These are phyloP conservation scores for Chenopodium album DNA, from an alignment of 148 eudicot species.

Conservation along the genomic window DNA sequence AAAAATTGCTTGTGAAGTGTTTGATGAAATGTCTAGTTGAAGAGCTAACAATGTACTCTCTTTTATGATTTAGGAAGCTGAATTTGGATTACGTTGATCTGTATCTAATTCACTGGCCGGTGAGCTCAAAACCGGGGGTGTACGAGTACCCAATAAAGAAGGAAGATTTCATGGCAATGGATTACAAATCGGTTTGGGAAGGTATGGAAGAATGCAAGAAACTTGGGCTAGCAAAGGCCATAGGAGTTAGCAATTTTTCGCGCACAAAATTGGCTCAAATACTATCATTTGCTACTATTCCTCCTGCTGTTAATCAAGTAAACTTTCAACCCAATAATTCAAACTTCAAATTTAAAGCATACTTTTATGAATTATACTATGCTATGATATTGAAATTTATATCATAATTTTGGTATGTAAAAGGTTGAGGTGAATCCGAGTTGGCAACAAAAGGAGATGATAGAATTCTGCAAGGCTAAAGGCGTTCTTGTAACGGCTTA, in stretches of 20 bases:
- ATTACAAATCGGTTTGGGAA: constrained; percentile 36
- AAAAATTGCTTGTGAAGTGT: neutral
- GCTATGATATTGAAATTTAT: neutral
- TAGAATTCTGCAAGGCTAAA: constrained; percentile 29
- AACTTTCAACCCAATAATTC: neutral
- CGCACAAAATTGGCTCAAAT: constrained; percentile 35
- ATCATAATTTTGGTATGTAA: neutral
- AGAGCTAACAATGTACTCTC: neutral
- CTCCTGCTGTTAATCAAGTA: constrained; percentile 43
- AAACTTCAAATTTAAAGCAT: neutral
- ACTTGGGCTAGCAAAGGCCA: constrained; percentile 40
- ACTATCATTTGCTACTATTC: constrained; percentile 23
- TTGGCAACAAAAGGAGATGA: constrained; percentile 38
- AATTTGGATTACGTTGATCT: constrained; percentile 43
- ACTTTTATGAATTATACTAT: neutral
- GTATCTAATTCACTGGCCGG: constrained; percentile 45
- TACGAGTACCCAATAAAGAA: constrained; percentile 31
- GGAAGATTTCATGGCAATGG: constrained; percentile 37
- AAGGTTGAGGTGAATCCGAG: constrained; percentile 37
- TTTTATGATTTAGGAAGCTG: constrained; percentile 23
- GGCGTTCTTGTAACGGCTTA: constrained; percentile 28
- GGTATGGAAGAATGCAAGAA: constrained; percentile 48
- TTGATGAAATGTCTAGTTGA: neutral
- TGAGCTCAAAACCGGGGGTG: constrained; percentile 34
- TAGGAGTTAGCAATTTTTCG: constrained; percentile 46